Evolutionary conservation across 805 yeast genomes (phyloP).

Genomic region (Ogataea chonburiensis): DNA sequence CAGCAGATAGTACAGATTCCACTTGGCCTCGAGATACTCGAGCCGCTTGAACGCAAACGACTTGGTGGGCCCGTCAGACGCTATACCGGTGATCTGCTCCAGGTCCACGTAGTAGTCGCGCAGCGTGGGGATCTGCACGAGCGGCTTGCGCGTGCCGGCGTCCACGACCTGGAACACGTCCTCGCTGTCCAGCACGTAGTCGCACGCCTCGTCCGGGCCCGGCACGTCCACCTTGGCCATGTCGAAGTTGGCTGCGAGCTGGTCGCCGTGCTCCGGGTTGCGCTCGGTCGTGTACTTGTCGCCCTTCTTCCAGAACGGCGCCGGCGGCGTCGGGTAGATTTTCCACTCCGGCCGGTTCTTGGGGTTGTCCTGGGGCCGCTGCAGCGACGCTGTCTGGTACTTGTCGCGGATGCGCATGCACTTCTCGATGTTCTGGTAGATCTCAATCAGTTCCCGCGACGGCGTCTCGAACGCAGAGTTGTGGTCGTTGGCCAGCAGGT

Average conservation of each 20-base stretch:
- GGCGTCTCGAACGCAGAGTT: constrained; percentile 55
- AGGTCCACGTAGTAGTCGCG: constrained; percentile 84
- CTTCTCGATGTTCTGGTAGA: constrained; percentile 58
- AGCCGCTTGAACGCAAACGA: constrained; percentile 93
- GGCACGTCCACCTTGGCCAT: constrained; percentile 58
- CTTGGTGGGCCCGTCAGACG: constrained; percentile 95
- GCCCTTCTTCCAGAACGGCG: constrained; percentile 73
- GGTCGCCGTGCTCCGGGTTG: constrained; percentile 30
- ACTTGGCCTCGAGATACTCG: constrained; percentile 92
- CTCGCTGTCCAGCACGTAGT: constrained; percentile 51
- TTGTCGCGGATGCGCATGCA: constrained; percentile 76
- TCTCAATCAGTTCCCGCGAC: constrained; percentile 62
- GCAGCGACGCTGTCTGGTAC: constrained; percentile 70
- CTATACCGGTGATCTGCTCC: constrained; percentile 66
- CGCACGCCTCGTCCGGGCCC: constrained; percentile 38
- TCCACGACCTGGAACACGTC: constrained; percentile 60
- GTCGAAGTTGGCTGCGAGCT: constrained; percentile 53
- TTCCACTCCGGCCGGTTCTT: constrained; percentile 73
- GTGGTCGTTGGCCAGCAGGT: constrained; percentile 47
- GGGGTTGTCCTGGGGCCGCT: constrained; percentile 77
- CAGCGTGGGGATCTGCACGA: constrained; percentile 74
- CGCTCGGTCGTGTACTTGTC: constrained; percentile 15
- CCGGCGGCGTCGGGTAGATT: constrained; percentile 92
- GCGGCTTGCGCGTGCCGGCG: constrained; percentile 29
- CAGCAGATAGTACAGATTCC: constrained; percentile 85